Evolutionary conservation across 129 eudicot species (phyloP).

Genomic region (Artemisia tridentata): DNA sequence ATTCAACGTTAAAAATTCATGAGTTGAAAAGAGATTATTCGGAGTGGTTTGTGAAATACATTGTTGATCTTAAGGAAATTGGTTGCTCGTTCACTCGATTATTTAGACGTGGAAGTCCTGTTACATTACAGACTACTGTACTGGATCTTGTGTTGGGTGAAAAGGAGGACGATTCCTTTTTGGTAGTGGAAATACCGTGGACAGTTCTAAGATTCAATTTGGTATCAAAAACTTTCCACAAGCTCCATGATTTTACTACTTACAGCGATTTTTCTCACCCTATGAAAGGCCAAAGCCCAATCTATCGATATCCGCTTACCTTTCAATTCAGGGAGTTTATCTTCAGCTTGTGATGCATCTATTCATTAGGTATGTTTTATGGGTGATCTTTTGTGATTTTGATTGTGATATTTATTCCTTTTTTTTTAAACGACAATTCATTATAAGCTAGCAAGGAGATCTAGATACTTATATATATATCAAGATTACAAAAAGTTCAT

Average conservation of each 20-base stretch:
- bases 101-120: neutral
- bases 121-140: neutral
- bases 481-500: no score
- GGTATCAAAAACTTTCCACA: neutral
- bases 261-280: no score
- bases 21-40: slow-evolving; percentile 6
- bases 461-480: no score
- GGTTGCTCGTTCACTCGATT: neutral
- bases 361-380: no score
- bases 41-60: neutral
- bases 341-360: no score
- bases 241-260: neutral
- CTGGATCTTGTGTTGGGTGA: neutral
- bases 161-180: neutral
- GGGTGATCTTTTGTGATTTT: no score
- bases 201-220: neutral
- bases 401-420: no score
- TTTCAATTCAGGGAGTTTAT: no score
- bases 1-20: neutral
- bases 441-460: no score
- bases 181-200: slow-evolving; percentile 2
- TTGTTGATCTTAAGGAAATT: neutral
- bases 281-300: no score
- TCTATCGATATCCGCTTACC: no score
- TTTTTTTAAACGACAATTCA: no score